phyloP scores from a whole-genome alignment of 108 stramenopile genomes.

The Nitzschia sp. region DNA sequence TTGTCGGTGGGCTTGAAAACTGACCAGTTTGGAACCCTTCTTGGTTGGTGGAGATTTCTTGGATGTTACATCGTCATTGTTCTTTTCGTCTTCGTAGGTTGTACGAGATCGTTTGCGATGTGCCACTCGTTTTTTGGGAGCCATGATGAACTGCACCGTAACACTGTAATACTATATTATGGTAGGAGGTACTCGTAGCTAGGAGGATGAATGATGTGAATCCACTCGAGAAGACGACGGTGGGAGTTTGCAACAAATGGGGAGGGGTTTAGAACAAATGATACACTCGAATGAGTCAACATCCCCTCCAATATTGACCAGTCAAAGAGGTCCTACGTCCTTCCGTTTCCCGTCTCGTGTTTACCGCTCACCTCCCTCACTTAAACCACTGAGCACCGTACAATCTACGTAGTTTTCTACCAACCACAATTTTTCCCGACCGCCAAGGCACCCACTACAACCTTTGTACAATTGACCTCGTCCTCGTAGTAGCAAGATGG shows the following conservation, averaged over 20 bases:
- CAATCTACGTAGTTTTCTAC: conserved; percentile 4
- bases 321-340: no score
- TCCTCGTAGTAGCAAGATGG: conserved; percentile 23
- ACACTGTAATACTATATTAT: not conserved
- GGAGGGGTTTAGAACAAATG: no score
- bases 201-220: no score
- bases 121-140: conserved; percentile 24
- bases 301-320: no score
- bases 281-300: no score
- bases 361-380: conserved; percentile 28
- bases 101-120: conserved; percentile 7
- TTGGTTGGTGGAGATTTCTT: not conserved
- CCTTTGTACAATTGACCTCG: no score
- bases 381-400: not conserved
- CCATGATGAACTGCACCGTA: conserved; percentile 7
- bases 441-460: not conserved
- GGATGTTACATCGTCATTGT: not conserved
- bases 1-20: conserved; percentile 8
- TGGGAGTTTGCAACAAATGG: no score
- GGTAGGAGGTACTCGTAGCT: no score
- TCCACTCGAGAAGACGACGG: no score
- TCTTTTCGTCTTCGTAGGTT: not conserved
- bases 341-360: not conserved
- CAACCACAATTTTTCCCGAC: not conserved
- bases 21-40: not conserved